Evolutionary conservation across 345 rosid species (phyloP).

Genomic region (Streptanthus diversifolius): DNA sequence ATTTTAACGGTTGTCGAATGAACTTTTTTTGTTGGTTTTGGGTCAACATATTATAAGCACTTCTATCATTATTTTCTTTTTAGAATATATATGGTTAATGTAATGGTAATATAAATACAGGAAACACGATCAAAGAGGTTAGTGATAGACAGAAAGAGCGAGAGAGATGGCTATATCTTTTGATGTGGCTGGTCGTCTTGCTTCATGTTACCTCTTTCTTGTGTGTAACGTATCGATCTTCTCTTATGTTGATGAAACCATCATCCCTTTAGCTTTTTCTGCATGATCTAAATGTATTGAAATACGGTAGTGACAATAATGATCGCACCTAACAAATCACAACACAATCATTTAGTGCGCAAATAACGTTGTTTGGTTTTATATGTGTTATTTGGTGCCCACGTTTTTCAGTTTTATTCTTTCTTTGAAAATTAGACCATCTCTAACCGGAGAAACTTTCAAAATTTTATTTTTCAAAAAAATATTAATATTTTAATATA

Average conservation of each 20-base stretch:
- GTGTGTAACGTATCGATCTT: not conserved
- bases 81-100: not conserved
- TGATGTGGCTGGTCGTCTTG: too few relatives aligned
- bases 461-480: too few relatives aligned
- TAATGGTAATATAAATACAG: not conserved
- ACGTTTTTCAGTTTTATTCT: not conserved
- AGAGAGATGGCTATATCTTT: too few relatives aligned
- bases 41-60: too few relatives aligned
- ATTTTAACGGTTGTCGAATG: not conserved
- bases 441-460: too few relatives aligned
- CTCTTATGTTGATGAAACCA: not conserved
- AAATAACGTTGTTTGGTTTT: slow-evolving; percentile 4
- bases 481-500: too few relatives aligned
- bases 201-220: not conserved
- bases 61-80: too few relatives aligned
- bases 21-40: too few relatives aligned
- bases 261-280: not conserved
- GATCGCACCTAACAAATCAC: not conserved
- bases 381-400: slow-evolving; percentile 4
- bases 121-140: not conserved
- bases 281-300: not conserved
- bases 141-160: not conserved
- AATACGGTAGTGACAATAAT: not conserved
- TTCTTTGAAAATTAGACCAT: not conserved
- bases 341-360: not conserved